Evolutionary conservation across 2,329 filamentous ascomycete species (phyloP), one percentile per base, ranked within the genome.

Genomic region (Emergomyces orientalis): DNA sequence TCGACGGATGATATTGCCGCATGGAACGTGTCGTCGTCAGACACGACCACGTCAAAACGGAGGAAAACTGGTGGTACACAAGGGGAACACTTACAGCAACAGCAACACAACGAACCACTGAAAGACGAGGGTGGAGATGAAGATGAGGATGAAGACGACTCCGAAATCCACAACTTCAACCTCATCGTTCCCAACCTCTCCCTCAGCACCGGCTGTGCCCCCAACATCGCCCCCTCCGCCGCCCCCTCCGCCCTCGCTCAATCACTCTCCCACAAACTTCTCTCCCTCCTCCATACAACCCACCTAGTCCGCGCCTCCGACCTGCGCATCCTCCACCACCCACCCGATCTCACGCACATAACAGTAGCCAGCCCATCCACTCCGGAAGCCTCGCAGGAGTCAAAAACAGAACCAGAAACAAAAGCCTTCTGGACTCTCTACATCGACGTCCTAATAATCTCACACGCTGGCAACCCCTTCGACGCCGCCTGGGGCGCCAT

Each of bases 341-440:
- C 79, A 30, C 77, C 80, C 22, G 39, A 59, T 25, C 56, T 59
- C 56, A 59, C 41, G 47, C 25, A 32, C 39, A 59, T 76, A 60
- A 61, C 77, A 14, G 56, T 65, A 52, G 69, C 70, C 22, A n/a
- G 45, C 25, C 5, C 14, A 34, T 34, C 51, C 14, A 30, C 14
- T 32, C 14, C 27, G 19, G 79, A 82, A 27, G 79, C 80, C 2
- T 6, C 41, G 3, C 75, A 78, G 62, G 71, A 76, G 30, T 68
- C 69, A 47, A 67, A 70, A 5, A 64, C 66, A 14, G 65, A 67
- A 49, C 73, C 74, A 8, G 81, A 86, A 65, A 76, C 93, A 13
- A 93, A 89, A 73, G 94, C 88, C 0, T 97, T 95, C 75, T 99
- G 93, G 94, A 87, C 90, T 11, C 84, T 99, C 25, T 97, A 96